Evolutionary conservation across 2,329 filamentous ascomycete species (phyloP), one percentile per base, ranked within the genome.

Genomic region (Lojkania enalia): DNA sequence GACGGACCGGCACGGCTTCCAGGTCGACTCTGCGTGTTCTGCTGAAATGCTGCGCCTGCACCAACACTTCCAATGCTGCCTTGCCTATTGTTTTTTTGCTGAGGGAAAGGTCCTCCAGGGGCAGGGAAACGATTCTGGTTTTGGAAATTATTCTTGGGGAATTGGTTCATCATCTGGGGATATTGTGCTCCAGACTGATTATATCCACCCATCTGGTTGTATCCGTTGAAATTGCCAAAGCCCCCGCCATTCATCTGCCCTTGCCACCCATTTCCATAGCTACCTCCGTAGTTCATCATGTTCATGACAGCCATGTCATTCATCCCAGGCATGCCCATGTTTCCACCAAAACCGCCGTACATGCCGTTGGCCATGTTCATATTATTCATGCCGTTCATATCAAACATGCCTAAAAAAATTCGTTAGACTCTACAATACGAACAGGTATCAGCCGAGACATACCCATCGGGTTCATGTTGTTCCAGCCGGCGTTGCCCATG

Each of bases 381-480:
- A 88, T 95, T 94, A 57, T 86, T 76, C 86, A 94, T 91, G 65
- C 83, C 60, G 46, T 81, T 81, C 86, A 92, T 90, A 63, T 83
- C 83, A 54, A 86, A 75, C 85, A 90, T 90, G 64, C 30, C 30
- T 9, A 7, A 7, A 7, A 27, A 7, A 27, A 7, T 27, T 27
- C 23, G 23, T 27, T 27, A 27, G 23, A 27, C 23, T 27, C n/a
- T 9, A n/a, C 23, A 9, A n/a, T 27, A n/a, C n/a, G 23, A 27
- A 27, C 7, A 27, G 7, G 23, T n/a, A 27, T 7, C 23, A 27
- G 30, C 6, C 16, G 11, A 16, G 16, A 15, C 30, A 67, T 82
- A 96, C 91, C 88, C 88, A 96, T 96, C 23, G 55, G 47, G 42
- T 58, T 64, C 83, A 92, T 90, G 41, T 71, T 83, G 76, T 83